Conservation (phyloP, 78 protist species). For the Monocercomonoides exilis region DNA sequence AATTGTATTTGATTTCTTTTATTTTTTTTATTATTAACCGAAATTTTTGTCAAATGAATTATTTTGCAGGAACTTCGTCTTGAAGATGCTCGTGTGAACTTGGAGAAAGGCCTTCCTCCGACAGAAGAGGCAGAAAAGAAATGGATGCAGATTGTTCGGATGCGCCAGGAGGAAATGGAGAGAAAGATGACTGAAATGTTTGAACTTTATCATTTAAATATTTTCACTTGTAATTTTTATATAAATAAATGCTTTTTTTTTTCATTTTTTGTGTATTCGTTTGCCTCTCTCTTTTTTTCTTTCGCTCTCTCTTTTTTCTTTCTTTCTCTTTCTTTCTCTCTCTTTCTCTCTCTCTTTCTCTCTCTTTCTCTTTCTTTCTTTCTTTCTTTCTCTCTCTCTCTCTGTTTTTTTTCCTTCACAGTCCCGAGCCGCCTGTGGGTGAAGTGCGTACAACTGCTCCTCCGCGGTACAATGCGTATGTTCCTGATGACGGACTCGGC, state of each 20-base stretch:
- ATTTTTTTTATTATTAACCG: background rate
- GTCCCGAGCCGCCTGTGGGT: background rate
- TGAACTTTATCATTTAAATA: too few species aligned
- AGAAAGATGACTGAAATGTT: background rate
- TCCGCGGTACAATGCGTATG: slow-evolving; percentile 56
- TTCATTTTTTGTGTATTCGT: too few species aligned
- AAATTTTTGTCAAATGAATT: background rate
- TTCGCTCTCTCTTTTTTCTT: too few species aligned
- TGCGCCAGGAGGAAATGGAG: background rate
- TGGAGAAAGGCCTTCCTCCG: slow-evolving; percentile 18
- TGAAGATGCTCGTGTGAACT: background rate
- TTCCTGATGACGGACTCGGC: slow-evolving; percentile 50
- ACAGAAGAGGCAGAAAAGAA: background rate
- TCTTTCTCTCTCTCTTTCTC: background rate
- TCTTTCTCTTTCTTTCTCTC: background rate
- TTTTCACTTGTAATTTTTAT: too few species aligned
- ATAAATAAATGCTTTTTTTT: too few species aligned
- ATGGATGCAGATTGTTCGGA: background rate
- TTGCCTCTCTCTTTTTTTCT: too few species aligned
- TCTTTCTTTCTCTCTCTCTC: background rate
- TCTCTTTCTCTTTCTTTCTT: background rate
- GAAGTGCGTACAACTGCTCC: slow-evolving; percentile 37
- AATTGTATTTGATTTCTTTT: too few species aligned
- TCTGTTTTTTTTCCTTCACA: background rate
- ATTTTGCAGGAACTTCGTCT: background rate